These are phyloP conservation scores for Metschnikowia drakensbergensis DNA, from an alignment of 805 yeast genomes.

Conservation along the genomic window DNA sequence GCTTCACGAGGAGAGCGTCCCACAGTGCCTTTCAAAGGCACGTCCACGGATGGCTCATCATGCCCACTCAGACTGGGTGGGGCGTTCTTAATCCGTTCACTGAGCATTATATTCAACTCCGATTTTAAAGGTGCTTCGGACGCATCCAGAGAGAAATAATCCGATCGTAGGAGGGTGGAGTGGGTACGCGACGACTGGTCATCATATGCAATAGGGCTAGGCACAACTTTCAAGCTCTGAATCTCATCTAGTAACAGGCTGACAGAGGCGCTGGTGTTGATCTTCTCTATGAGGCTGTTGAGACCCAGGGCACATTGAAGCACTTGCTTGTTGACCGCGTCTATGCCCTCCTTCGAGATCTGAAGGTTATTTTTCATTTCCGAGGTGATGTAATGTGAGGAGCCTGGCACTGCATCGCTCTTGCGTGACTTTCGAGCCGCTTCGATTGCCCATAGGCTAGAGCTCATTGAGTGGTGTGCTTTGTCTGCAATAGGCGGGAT, in stretches of 20 bases:
- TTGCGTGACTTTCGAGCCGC: constrained; percentile 26
- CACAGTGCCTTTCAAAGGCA: neutral
- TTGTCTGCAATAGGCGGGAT: neutral
- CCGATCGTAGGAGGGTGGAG: constrained; percentile 5
- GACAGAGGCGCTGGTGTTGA: constrained; percentile 37
- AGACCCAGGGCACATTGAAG: constrained; percentile 7
- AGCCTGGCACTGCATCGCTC: constrained; percentile 43
- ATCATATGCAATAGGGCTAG: constrained; percentile 5
- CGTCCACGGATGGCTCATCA: neutral
- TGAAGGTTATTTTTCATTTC: constrained; percentile 30
- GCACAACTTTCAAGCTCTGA: constrained; percentile 35
- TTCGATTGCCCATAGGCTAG: constrained; percentile 31
- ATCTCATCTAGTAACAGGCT: constrained; percentile 36
- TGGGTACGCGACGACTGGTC: constrained; percentile 5
- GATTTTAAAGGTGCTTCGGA: constrained; percentile 3
- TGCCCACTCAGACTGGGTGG: neutral
- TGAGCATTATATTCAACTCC: constrained; percentile 9
- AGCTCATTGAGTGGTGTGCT: constrained; percentile 11
- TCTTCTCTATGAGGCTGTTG: constrained; percentile 11
- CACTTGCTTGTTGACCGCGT: constrained; percentile 17
- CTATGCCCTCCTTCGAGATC: constrained; percentile 36
- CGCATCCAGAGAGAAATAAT: constrained; percentile 1
- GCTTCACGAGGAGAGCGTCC: neutral
- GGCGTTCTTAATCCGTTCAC: constrained; percentile 5
- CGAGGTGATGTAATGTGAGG: constrained; percentile 48